phyloP scores from a whole-genome alignment of 73 alveolate genomes.

The Paramecium octaurelia region DNA sequence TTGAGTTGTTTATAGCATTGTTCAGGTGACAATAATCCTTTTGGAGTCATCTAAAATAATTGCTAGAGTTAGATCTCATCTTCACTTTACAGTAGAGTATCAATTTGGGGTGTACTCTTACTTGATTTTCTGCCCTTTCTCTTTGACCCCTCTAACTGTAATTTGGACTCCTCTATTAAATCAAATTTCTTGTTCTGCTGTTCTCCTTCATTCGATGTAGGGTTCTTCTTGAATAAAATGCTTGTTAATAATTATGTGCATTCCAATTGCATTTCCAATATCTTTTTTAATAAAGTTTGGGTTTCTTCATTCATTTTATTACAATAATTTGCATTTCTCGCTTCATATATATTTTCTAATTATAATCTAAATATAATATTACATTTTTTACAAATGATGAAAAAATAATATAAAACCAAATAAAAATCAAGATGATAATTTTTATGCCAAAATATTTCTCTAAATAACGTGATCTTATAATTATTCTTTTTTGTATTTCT shows the following conservation, averaged over 20 bases:
- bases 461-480: neutral
- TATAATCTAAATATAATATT: neutral
- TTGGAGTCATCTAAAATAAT: neutral
- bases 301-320: neutral
- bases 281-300: neutral
- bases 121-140: neutral
- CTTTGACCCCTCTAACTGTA: neutral
- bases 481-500: conserved; percentile 15
- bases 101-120: neutral
- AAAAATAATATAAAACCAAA: neutral
- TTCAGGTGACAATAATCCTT: neutral
- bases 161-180: neutral
- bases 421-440: neutral
- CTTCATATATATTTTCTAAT: neutral
- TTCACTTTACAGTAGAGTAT: neutral
- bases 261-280: neutral
- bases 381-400: neutral
- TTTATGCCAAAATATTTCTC: neutral
- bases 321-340: neutral
- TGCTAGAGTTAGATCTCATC: neutral
- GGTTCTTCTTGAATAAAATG: neutral
- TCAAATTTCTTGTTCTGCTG: neutral
- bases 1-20: neutral
- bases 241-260: neutral
- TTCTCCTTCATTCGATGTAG: neutral